phyloP scores from a whole-genome alignment of 306 rosid genomes.

The Vigna nakashimae region DNA sequence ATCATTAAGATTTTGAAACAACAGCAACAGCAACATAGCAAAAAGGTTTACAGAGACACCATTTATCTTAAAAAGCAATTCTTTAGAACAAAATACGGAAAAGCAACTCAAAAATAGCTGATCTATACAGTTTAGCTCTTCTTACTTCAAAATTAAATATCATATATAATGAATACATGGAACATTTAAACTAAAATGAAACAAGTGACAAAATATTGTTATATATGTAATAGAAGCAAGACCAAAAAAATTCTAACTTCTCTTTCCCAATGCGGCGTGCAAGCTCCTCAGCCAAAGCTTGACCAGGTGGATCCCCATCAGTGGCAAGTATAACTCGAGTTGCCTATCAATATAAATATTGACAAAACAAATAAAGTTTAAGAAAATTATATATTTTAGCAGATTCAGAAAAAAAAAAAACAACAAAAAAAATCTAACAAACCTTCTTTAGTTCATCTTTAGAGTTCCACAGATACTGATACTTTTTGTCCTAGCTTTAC shows the following conservation, averaged over 20 bases:
- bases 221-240: slow-evolving; percentile 20
- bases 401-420: slow-evolving; percentile 38
- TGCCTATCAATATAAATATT: slow-evolving; percentile 62
- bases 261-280: slow-evolving; percentile 98
- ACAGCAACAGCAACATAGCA: not conserved
- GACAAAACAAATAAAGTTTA: slow-evolving; percentile 37
- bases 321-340: slow-evolving; percentile 92
- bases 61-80: slow-evolving; percentile 30
- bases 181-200: slow-evolving; percentile 1
- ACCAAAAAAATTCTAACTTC: slow-evolving; percentile 57
- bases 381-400: not conserved
- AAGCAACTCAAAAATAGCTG: slow-evolving; percentile 16
- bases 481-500: slow-evolving; percentile 93
- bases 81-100: slow-evolving; percentile 16
- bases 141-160: not conserved
- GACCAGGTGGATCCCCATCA: slow-evolving; percentile 96
- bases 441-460: slow-evolving; percentile 79
- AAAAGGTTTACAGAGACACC: slow-evolving; percentile 3
- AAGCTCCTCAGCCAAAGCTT: slow-evolving; percentile 98
- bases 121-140: slow-evolving; percentile 14
- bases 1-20: slow-evolving; percentile 18
- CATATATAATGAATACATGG: not conserved
- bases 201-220: not conserved
- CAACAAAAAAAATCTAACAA: slow-evolving; percentile 21
- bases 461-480: slow-evolving; percentile 96